Evolutionary conservation across 108 stramenopile species (phyloP).

Genomic region (Conticribra guillardii): DNA sequence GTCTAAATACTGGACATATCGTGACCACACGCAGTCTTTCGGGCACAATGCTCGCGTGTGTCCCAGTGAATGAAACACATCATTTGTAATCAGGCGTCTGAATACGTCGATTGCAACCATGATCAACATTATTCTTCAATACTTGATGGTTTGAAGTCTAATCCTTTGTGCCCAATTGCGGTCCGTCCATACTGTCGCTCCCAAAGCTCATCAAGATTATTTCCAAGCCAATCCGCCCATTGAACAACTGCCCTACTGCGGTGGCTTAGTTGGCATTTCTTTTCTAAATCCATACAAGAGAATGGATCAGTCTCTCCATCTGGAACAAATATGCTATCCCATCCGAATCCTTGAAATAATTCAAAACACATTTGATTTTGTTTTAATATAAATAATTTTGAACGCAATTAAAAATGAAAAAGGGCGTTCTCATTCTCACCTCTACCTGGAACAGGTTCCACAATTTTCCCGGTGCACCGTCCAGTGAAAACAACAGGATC

Average conservation of each 20-base stretch:
- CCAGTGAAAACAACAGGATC: constrained; percentile 94
- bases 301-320: constrained; percentile 84
- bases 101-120: not conserved
- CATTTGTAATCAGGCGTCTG: not conserved
- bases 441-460: constrained; percentile 82
- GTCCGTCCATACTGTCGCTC: constrained; percentile 75
- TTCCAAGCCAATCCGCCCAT: constrained; percentile 77
- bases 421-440: constrained; percentile 1
- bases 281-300: constrained; percentile 88
- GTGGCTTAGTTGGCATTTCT: constrained; percentile 94
- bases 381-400: not conserved
- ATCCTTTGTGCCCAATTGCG: constrained; percentile 84
- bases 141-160: constrained; percentile 74
- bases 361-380: not conserved
- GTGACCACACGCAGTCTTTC: no score
- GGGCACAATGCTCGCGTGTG: no score
- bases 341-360: constrained; percentile 88
- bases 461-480: constrained; percentile 83
- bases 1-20: no score
- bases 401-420: not conserved
- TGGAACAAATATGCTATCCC: constrained; percentile 98
- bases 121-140: constrained; percentile 57
- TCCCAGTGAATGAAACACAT: no score
- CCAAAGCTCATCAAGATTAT: constrained; percentile 74
- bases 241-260: constrained; percentile 85